phyloP scores from a whole-genome alignment of 1,284 basidiomycete species.

The Marasmius tenuissimus region DNA sequence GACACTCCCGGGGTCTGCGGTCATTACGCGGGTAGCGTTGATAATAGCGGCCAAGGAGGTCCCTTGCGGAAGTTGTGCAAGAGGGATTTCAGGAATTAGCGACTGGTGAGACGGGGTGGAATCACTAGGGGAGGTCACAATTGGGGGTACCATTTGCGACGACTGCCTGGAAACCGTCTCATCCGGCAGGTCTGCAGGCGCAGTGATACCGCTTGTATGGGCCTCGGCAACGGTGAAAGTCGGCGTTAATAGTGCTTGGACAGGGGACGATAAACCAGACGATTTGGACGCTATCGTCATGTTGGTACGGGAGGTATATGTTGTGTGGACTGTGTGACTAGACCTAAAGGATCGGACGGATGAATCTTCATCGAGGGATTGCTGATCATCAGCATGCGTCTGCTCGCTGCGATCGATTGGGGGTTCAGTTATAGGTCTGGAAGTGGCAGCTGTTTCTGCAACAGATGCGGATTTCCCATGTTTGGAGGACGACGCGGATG shows the following conservation, averaged over 20 bases:
- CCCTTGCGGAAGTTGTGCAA: constrained; percentile 48
- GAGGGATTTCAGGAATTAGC: constrained; percentile 11
- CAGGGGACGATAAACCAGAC: constrained; percentile 37
- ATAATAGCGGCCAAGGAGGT: constrained; percentile 71
- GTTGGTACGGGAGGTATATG: constrained; percentile 4
- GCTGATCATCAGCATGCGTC: background rate
- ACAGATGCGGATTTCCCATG: background rate
- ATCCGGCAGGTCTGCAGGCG: no score
- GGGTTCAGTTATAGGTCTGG: background rate
- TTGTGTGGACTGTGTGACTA: constrained; percentile 2
- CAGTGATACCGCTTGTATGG: background rate
- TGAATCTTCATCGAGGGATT: background rate
- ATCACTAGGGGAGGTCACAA: constrained; percentile 29
- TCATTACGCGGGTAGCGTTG: constrained; percentile 89
- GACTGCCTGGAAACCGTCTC: constrained; percentile 22
- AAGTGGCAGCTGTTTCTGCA: background rate
- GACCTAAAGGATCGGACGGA: constrained; percentile 7
- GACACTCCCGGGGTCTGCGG: constrained; percentile 75
- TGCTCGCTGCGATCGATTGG: background rate
- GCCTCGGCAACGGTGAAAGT: constrained; percentile 31
- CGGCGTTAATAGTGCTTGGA: constrained; percentile 35
- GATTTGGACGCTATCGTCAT: constrained; percentile 19
- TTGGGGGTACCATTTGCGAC: constrained; percentile 37
- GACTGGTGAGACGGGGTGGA: constrained; percentile 12
- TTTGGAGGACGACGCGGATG: constrained; percentile 6